Conservation (phyloP, 2,329 filamentous ascomycete genomes). For the Biscogniauxia mediterranea region DNA sequence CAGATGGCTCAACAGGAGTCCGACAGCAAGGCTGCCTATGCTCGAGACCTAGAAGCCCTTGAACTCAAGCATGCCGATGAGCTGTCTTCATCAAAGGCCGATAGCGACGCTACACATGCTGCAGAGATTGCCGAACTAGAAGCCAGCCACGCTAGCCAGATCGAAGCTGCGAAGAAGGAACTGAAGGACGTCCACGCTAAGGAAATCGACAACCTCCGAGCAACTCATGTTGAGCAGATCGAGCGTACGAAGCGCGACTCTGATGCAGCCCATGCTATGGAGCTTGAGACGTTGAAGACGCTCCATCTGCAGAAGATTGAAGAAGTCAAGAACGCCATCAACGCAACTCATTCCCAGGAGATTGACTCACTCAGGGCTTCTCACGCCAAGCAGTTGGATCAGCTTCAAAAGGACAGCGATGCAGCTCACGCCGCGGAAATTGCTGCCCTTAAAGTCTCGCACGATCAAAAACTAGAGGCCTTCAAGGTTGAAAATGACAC, state of each 20-base stretch:
- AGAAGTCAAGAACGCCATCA: constrained; percentile 18
- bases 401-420: constrained; percentile 20
- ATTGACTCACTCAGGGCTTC: constrained; percentile 23
- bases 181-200: constrained; percentile 22
- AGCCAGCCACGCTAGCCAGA: constrained; percentile 19
- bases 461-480: constrained; percentile 18
- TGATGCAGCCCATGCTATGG: constrained; percentile 15
- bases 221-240: constrained; percentile 23
- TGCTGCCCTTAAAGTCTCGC: constrained; percentile 13
- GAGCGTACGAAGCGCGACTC: constrained; percentile 21
- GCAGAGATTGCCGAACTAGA: constrained; percentile 26
- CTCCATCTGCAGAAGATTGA: constrained; percentile 24
- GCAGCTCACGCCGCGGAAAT: constrained; percentile 24
- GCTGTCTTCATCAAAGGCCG: constrained; percentile 20
- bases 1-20: constrained; percentile 11
- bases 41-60: constrained; percentile 20
- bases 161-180: constrained; percentile 23
- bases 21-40: constrained; percentile 10
- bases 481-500: constrained; percentile 13
- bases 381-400: constrained; percentile 22
- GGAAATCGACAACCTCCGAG: constrained; percentile 24
- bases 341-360: constrained; percentile 19
- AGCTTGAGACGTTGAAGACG: constrained; percentile 24
- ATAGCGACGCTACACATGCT: constrained; percentile 23
- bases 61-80: constrained; percentile 26